A percentile compares a stretch with the other conserved stretches of the same genome.
phyloP scores from a whole-genome alignment of 257 asterid genomes.

The Sherardia arvensis region DNA sequence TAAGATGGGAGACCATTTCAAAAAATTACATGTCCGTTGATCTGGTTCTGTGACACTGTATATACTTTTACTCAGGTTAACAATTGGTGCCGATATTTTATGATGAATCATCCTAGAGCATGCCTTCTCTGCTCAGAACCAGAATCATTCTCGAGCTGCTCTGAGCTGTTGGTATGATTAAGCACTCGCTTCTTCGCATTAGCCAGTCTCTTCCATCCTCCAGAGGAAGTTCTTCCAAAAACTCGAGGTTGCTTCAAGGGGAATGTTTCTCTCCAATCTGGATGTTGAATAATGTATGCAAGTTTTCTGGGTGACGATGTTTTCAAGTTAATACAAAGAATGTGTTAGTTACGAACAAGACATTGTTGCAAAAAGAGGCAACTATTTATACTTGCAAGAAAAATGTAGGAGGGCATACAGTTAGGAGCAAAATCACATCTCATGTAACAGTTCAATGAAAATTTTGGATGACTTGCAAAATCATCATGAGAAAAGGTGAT shows the following conservation, averaged over 20 bases:
- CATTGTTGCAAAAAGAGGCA: neutral
- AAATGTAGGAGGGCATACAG: neutral
- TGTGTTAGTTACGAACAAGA: neutral
- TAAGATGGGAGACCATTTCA: neutral
- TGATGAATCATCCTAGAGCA: neutral
- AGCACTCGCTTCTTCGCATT: neutral
- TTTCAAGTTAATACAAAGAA: neutral
- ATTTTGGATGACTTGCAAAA: neutral
- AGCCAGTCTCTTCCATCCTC: constrained; percentile 42
- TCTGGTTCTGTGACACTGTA: neutral
- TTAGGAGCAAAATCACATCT: too few relatives aligned
- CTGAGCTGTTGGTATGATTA: neutral
- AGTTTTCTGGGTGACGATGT: constrained; percentile 39
- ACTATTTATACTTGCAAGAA: neutral
- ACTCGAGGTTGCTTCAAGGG: constrained; percentile 54
- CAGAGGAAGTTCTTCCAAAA: constrained; percentile 46
- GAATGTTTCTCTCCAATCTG: constrained; percentile 63
- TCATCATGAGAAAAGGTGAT: neutral
- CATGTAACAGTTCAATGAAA: too few relatives aligned
- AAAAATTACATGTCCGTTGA: neutral
- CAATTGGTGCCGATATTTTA: neutral
- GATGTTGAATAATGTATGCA: constrained; percentile 63
- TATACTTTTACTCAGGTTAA: neutral
- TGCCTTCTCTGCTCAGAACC: neutral
- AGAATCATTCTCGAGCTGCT: neutral